Evolutionary conservation across 768 basidiomycete genomes (phyloP).

Genomic region (Leccinum truebloodii): DNA sequence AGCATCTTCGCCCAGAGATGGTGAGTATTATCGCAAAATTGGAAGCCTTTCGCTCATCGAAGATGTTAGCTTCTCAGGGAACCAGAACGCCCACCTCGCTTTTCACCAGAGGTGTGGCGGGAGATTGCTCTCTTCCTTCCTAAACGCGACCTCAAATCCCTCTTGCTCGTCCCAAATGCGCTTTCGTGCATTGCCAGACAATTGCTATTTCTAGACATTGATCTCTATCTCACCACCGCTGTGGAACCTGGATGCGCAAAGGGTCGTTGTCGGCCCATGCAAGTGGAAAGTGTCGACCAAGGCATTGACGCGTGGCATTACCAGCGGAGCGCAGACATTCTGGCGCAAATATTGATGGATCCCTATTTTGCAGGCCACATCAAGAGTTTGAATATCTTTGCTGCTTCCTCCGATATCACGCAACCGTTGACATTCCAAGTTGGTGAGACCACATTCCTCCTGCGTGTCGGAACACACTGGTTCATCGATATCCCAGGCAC

Average conservation of each 20-base stretch:
- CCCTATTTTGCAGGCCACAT: slow-evolving; percentile 57
- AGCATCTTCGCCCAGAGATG: slow-evolving; percentile 54
- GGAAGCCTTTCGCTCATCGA: neutral
- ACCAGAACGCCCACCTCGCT: slow-evolving; percentile 48
- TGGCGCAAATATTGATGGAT: slow-evolving; percentile 66
- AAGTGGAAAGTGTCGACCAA: slow-evolving; percentile 18
- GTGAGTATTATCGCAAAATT: slow-evolving; percentile 32
- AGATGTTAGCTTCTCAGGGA: slow-evolving; percentile 32
- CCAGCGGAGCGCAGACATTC: slow-evolving; percentile 69
- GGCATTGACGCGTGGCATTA: slow-evolving; percentile 49
- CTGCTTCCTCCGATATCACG: slow-evolving; percentile 47
- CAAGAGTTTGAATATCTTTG: slow-evolving; percentile 58
- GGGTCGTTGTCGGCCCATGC: slow-evolving; percentile 12
- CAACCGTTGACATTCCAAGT: slow-evolving; percentile 64
- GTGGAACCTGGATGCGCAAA: slow-evolving; percentile 26
- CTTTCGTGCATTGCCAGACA: slow-evolving; percentile 71
- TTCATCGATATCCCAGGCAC: slow-evolving; percentile 45
- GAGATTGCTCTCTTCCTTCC: slow-evolving; percentile 65
- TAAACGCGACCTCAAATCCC: slow-evolving; percentile 61
- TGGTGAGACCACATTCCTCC: slow-evolving; percentile 37
- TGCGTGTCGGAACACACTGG: neutral
- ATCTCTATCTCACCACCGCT: slow-evolving; percentile 56
- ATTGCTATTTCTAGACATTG: slow-evolving; percentile 61
- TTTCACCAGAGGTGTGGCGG: slow-evolving; percentile 73
- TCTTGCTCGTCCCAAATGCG: slow-evolving; percentile 63